A percentile compares a stretch with the other conserved stretches of the same genome.
Evolutionary conservation across 495 filamentous ascomycete genomes (phyloP).

Genomic region (Aspergillus panamensis): DNA sequence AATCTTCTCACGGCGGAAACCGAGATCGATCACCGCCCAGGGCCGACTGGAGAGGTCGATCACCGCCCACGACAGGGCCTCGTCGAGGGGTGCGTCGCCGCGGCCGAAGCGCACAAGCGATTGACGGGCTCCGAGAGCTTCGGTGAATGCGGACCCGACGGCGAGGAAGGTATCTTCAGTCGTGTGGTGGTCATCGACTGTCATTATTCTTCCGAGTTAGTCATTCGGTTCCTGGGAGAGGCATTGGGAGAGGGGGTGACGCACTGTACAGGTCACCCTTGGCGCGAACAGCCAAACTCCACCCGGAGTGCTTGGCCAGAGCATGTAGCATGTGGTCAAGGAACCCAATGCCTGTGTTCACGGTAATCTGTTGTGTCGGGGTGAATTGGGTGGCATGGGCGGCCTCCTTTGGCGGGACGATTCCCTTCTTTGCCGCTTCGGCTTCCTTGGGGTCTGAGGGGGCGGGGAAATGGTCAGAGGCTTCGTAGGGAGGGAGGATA

Average conservation of each 20-base stretch:
- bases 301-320: slow-evolving; percentile 89
- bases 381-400: slow-evolving; percentile 79
- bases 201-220: background rate
- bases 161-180: slow-evolving; percentile 94
- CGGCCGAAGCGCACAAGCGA: slow-evolving; percentile 87
- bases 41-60: slow-evolving; percentile 92
- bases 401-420: slow-evolving; percentile 73
- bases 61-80: slow-evolving; percentile 89
- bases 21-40: slow-evolving; percentile 75
- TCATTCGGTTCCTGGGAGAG: background rate
- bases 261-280: slow-evolving; percentile 87
- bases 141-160: slow-evolving; percentile 78
- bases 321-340: slow-evolving; percentile 99
- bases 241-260: slow-evolving; percentile 22
- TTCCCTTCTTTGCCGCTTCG: slow-evolving; percentile 63
- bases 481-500: slow-evolving; percentile 57
- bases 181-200: slow-evolving; percentile 98
- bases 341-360: slow-evolving; percentile 97
- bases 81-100: slow-evolving; percentile 90
- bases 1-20: slow-evolving; percentile 83
- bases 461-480: slow-evolving; percentile 42
- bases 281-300: slow-evolving; percentile 78
- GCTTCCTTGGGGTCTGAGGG: slow-evolving; percentile 39
- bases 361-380: slow-evolving; percentile 74
- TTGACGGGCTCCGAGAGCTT: slow-evolving; percentile 67